These are phyloP conservation scores for Penicillium paradoxum DNA, from an alignment of 495 filamentous ascomycete species.

Conservation along the genomic window DNA sequence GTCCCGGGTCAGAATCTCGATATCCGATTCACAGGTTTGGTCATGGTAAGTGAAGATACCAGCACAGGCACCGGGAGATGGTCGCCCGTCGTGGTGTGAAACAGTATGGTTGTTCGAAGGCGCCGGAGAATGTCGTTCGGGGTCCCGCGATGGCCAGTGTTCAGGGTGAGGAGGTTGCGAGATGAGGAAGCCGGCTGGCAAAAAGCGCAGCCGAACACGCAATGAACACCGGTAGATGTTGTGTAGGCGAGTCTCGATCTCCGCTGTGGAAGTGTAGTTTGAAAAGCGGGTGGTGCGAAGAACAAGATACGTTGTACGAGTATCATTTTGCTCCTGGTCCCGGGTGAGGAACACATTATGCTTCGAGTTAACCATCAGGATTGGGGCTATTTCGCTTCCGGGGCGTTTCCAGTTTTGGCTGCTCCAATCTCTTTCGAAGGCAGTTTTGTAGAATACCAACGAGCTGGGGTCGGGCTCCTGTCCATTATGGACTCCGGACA, in stretches of 20 bases:
- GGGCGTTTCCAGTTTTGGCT: constrained; percentile 55
- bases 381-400: constrained; percentile 37
- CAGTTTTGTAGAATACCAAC: constrained; percentile 30
- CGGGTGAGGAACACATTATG: constrained; percentile 60
- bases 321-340: constrained; percentile 12
- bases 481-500: not conserved
- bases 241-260: constrained; percentile 53
- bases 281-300: constrained; percentile 55
- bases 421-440: constrained; percentile 50
- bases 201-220: constrained; percentile 51
- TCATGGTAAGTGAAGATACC: constrained; percentile 67
- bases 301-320: constrained; percentile 50
- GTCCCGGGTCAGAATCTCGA: constrained; percentile 67
- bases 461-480: constrained; percentile 5
- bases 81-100: constrained; percentile 1
- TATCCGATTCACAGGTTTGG: constrained; percentile 65
- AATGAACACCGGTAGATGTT: constrained; percentile 57
- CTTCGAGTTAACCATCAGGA: constrained; percentile 57
- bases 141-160: constrained; percentile 5
- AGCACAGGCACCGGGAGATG: constrained; percentile 52
- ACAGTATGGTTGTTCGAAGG: not conserved
- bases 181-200: constrained; percentile 17
- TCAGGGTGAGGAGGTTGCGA: constrained; percentile 6
- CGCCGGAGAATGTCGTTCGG: not conserved
- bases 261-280: constrained; percentile 56